These are phyloP conservation scores for Myxozyma vanderwaltii DNA, from an alignment of 805 yeast genomes.

Conservation along the genomic window DNA sequence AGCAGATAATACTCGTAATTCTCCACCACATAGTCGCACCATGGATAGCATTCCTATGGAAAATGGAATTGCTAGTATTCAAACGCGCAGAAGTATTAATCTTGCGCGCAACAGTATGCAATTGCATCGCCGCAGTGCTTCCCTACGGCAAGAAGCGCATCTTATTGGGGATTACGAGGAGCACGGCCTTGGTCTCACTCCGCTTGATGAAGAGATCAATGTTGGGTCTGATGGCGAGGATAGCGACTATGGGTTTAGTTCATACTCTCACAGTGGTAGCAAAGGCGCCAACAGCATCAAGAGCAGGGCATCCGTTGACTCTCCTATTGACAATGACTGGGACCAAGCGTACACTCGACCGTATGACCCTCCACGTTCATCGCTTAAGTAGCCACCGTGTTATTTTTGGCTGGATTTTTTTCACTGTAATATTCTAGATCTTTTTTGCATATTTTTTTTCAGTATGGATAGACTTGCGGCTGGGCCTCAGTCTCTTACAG, in stretches of 20 bases:
- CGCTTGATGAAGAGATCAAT: slow-evolving; percentile 39
- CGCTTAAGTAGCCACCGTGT: neutral
- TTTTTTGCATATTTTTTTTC: neutral
- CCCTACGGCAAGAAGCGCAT: slow-evolving; percentile 39
- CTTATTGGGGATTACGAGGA: slow-evolving; percentile 39
- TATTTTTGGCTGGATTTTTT: neutral
- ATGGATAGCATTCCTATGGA: slow-evolving; percentile 78
- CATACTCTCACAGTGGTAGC: slow-evolving; percentile 16
- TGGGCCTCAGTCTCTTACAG: neutral
- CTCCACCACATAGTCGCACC: slow-evolving; percentile 42
- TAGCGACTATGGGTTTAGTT: slow-evolving; percentile 15
- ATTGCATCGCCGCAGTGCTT: slow-evolving; percentile 38
- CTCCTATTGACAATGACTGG: slow-evolving; percentile 15
- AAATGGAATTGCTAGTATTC: slow-evolving; percentile 76
- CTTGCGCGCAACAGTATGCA: slow-evolving; percentile 47
- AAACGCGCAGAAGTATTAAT: slow-evolving; percentile 77
- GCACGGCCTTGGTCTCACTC: slow-evolving; percentile 44
- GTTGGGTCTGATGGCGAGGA: slow-evolving; percentile 18
- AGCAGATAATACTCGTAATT: slow-evolving; percentile 40
- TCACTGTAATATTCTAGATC: neutral
- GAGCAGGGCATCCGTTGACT: slow-evolving; percentile 22
- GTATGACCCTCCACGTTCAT: slow-evolving; percentile 17
- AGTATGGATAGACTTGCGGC: neutral
- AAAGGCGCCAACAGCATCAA: slow-evolving; percentile 26
- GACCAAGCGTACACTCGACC: slow-evolving; percentile 6